phyloP scores from a whole-genome alignment of 1,139 yeast genomes.

The Taphrina wiesneri region DNA sequence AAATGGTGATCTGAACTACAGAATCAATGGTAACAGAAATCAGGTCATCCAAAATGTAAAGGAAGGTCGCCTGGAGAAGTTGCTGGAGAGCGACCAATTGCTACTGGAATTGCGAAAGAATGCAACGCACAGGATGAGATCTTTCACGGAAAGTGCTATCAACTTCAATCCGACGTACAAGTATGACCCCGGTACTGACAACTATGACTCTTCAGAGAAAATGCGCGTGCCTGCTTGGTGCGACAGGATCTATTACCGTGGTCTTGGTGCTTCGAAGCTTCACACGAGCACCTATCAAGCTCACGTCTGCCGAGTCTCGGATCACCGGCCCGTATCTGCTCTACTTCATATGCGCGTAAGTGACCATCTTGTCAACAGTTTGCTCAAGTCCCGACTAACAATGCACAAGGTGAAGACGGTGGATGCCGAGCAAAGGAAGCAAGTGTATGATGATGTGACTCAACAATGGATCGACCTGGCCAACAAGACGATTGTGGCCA shows the following conservation, averaged over 20 bases:
- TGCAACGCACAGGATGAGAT: constrained; percentile 61
- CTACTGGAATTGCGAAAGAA: constrained; percentile 69
- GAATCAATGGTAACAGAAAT: constrained; percentile 70
- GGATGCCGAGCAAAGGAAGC: constrained; percentile 10
- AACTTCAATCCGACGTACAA: constrained; percentile 88
- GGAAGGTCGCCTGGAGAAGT: constrained; percentile 53
- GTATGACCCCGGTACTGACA: constrained; percentile 76
- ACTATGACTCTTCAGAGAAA: constrained; percentile 84
- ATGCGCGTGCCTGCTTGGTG: constrained; percentile 98
- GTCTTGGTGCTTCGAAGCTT: constrained; percentile 45
- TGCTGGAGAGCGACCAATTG: constrained; percentile 76
- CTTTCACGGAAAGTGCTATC: constrained; percentile 69
- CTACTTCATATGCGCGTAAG: constrained; percentile 64
- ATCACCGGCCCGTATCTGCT: constrained; percentile 89
- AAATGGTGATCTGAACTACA: constrained; percentile 90
- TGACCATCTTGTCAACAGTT: not conserved
- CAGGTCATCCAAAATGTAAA: constrained; percentile 62
- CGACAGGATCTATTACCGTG: constrained; percentile 73
- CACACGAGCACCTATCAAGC: constrained; percentile 42
- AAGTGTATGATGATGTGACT: constrained; percentile 26
- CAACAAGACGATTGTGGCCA: constrained; percentile 14
- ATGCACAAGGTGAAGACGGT: constrained; percentile 23
- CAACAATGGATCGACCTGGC: constrained; percentile 33
- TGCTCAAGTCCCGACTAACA: not conserved
- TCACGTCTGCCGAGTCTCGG: constrained; percentile 62